phyloP scores from a whole-genome alignment of 1,284 basidiomycete species.

The Ustilago esculenta region DNA sequence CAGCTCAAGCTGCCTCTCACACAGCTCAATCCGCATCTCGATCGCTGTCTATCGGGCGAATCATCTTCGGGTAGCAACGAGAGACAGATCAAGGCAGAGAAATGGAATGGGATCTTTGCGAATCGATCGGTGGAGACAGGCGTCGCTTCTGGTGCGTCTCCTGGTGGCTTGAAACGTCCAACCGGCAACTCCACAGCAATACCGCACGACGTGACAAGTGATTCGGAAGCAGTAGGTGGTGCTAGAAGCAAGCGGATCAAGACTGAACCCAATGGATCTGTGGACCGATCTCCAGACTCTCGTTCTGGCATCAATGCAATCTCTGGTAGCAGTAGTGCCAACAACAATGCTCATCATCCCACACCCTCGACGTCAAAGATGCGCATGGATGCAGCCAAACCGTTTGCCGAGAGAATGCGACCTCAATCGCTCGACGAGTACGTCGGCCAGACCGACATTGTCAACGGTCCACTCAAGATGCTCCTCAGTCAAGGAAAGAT shows the following conservation, averaged over 20 bases:
- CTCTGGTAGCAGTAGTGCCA: not conserved
- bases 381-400: slow-evolving; percentile 47
- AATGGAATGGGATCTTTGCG: slow-evolving; percentile 23
- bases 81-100: slow-evolving; percentile 12
- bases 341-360: slow-evolving; percentile 1
- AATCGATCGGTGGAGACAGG: not conserved
- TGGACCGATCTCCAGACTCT: not conserved
- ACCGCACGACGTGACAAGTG: not conserved
- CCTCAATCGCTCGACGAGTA: slow-evolving; percentile 59
- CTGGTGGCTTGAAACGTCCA: slow-evolving; percentile 15
- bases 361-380: slow-evolving; percentile 21
- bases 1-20: slow-evolving; percentile 37
- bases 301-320: not conserved
- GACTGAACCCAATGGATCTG: not conserved
- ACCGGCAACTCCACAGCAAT: not conserved
- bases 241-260: slow-evolving; percentile 9
- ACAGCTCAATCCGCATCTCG: slow-evolving; percentile 61
- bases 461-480: slow-evolving; percentile 55
- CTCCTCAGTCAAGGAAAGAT: slow-evolving; percentile 55
- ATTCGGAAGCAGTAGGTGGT: not conserved
- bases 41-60: slow-evolving; percentile 47
- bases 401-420: slow-evolving; percentile 63
- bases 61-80: slow-evolving; percentile 1
- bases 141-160: not conserved
- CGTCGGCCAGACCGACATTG: slow-evolving; percentile 56